Base-by-base conservation (phyloP, 768 basidiomycete genomes). In the Lyophyllum shimeji region DNA sequence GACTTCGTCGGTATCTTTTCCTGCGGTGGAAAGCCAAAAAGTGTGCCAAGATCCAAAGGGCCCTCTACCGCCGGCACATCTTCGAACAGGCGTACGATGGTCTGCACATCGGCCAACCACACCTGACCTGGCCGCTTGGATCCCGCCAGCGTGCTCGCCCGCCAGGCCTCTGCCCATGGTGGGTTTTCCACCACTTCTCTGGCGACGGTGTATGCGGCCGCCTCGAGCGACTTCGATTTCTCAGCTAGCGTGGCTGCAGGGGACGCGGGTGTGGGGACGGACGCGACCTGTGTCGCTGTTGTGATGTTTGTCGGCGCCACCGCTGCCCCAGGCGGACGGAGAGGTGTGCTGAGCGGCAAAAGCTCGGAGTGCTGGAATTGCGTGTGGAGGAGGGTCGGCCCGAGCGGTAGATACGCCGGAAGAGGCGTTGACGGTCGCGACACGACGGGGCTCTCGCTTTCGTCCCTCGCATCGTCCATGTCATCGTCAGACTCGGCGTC, bases 251-350 rank as follows among this genome's bases (percentile, higher is more conserved):
- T 75, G 1, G 88, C 87, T 3, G 89, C 90, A 18, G 92, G 92
- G 0, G 91, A 93, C 2, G 93, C 89, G 1, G 92, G 92, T 0
- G 92, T 94, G 0, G 90, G 90, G 0, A 87, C 90, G 12, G 76
- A 77, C 8, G 63, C 62, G 8, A 69, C 66, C 2, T 67, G 71
- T 29, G 76, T 65, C 13, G 75, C 68, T 15, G 73, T 65, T 0
- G 76, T 70, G 3, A 77, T 73, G 59, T 74, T 73, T 45, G 77
- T 76, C 8, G 79, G 76, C 12, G 76, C 75, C 2, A 80, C 74
- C 23, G 76, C 76, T 9, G 81, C 74, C 1, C 78, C 86, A 0
- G 84, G 84, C 0, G 85, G 81, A 1, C 82, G 81, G 2, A 90
- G 70, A 3, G 87, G 79, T 23, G 72, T 76, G 61, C 85, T 82